Conservation (phyloP, 495 filamentous ascomycete genomes). For the Cladorrhinum samala region DNA sequence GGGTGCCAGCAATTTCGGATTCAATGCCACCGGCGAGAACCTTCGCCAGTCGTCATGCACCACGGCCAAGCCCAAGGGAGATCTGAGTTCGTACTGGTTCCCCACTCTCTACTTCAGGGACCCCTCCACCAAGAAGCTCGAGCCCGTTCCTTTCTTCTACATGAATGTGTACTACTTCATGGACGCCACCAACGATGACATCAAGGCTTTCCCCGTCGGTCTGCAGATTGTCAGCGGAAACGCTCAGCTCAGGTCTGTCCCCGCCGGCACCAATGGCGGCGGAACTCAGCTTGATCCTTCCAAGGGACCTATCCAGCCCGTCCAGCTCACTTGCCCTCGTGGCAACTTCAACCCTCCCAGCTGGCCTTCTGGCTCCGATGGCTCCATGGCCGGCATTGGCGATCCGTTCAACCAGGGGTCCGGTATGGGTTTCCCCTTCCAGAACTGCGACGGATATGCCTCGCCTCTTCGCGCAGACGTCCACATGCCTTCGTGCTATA, state of each 20-base stretch:
- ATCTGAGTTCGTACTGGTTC: conserved; percentile 76
- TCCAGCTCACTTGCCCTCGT: conserved; percentile 42
- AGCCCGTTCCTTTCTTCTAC: conserved; percentile 54
- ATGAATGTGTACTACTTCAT: conserved; percentile 68
- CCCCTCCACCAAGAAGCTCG: conserved; percentile 57
- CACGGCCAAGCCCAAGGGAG: conserved; percentile 56
- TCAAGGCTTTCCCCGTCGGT: conserved; percentile 60
- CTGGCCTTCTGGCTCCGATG: conserved; percentile 42
- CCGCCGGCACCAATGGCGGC: conserved; percentile 25
- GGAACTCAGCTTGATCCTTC: conserved; percentile 33
- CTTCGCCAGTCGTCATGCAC: conserved; percentile 59
- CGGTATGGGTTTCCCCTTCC: conserved; percentile 45
- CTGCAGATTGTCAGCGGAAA: conserved; percentile 69
- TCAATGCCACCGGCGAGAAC: conserved; percentile 52
- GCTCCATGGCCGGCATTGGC: conserved; percentile 41
- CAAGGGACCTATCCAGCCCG: conserved; percentile 37
- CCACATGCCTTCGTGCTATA: conserved; percentile 52
- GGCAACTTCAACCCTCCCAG: conserved; percentile 45
- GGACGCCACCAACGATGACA: conserved; percentile 50
- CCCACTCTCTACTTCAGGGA: conserved; percentile 60
- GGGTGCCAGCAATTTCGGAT: conserved; percentile 64
- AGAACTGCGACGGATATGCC: conserved; percentile 46
- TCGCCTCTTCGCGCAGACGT: conserved; percentile 52
- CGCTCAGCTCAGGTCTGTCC: conserved; percentile 41
- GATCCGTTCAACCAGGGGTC: conserved; percentile 44